Evolutionary conservation across 768 basidiomycete species (phyloP).

Genomic region (Kwoniella botswanensis): DNA sequence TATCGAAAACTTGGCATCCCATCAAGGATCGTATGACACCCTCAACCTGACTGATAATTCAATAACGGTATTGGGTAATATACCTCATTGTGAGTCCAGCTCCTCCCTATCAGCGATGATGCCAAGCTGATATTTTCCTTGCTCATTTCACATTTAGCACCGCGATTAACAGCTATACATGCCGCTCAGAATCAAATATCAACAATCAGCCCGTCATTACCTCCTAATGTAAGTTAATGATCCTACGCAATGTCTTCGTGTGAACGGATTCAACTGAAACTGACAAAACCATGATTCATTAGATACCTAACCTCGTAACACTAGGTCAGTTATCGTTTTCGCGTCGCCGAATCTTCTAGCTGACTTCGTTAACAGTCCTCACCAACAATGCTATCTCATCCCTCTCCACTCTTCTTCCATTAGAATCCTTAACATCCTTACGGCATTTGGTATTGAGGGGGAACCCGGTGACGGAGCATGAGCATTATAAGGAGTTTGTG

Average conservation of each 20-base stretch:
- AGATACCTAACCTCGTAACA: slow-evolving; percentile 58
- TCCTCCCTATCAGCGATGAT: neutral
- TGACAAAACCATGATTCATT: slow-evolving; percentile 21
- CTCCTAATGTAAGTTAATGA: slow-evolving; percentile 40
- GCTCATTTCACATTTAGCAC: slow-evolving; percentile 34
- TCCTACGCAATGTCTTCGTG: neutral
- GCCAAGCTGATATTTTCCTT: neutral
- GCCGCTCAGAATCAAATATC: slow-evolving; percentile 55
- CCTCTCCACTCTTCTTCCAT: slow-evolving; percentile 54
- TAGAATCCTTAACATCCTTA: slow-evolving; percentile 52
- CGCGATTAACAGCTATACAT: slow-evolving; percentile 54
- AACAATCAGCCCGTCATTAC: slow-evolving; percentile 52
- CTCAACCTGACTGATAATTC: slow-evolving; percentile 58
- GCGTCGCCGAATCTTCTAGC: neutral
- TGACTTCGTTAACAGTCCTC: slow-evolving; percentile 10
- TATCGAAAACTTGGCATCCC: slow-evolving; percentile 58
- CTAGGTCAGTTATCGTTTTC: slow-evolving; percentile 44
- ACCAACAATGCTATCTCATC: slow-evolving; percentile 55
- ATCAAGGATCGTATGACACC: slow-evolving; percentile 57
- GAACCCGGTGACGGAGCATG: slow-evolving; percentile 56
- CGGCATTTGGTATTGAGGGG: slow-evolving; percentile 52
- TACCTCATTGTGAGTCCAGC: slow-evolving; percentile 52
- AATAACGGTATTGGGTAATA: slow-evolving; percentile 54
- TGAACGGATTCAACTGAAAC: neutral
- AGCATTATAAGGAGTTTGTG: slow-evolving; percentile 56